These are phyloP conservation scores for Fusarium poae DNA, from an alignment of 2,329 filamentous ascomycete genomes.

Conservation along the genomic window DNA sequence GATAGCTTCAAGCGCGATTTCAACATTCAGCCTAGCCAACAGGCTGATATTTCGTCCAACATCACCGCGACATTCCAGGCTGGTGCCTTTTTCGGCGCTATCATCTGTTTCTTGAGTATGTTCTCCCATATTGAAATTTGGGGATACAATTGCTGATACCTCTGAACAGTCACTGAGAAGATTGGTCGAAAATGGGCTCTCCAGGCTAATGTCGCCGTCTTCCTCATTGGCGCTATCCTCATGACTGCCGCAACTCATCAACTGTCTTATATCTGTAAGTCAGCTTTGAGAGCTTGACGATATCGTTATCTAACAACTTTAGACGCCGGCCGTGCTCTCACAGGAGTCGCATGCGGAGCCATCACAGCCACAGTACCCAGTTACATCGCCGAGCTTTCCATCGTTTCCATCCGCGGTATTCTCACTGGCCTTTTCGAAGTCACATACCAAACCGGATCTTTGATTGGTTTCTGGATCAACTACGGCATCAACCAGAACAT, in stretches of 20 bases:
- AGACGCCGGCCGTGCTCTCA: conserved; percentile 71
- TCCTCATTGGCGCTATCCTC: conserved; percentile 60
- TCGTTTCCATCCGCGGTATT: conserved; percentile 69
- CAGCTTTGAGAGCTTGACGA: rapidly evolving
- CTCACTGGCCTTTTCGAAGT: conserved; percentile 67
- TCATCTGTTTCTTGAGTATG: conserved; percentile 60
- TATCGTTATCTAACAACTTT: not conserved
- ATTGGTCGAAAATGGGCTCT: conserved; percentile 65
- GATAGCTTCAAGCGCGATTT: conserved; percentile 61
- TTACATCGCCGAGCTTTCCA: conserved; percentile 73
- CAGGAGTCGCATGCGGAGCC: conserved; percentile 68
- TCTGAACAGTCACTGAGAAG: conserved; percentile 57
- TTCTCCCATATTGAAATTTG: not conserved
- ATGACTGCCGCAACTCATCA: conserved; percentile 58
- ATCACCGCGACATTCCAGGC: conserved; percentile 64
- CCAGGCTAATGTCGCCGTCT: conserved; percentile 59
- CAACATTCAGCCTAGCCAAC: conserved; percentile 47
- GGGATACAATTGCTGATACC: not conserved
- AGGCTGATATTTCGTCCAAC: conserved; percentile 55
- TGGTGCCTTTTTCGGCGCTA: conserved; percentile 66
- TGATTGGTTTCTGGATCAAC: conserved; percentile 67
- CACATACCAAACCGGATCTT: conserved; percentile 65
- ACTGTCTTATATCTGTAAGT: conserved; percentile 59
- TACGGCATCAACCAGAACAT: conserved; percentile 60
- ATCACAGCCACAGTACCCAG: conserved; percentile 71